A percentile compares a stretch with the other conserved stretches of the same genome.
phyloP scores from a whole-genome alignment of 768 basidiomycete species.

The Phaeotremella skinneri region DNA sequence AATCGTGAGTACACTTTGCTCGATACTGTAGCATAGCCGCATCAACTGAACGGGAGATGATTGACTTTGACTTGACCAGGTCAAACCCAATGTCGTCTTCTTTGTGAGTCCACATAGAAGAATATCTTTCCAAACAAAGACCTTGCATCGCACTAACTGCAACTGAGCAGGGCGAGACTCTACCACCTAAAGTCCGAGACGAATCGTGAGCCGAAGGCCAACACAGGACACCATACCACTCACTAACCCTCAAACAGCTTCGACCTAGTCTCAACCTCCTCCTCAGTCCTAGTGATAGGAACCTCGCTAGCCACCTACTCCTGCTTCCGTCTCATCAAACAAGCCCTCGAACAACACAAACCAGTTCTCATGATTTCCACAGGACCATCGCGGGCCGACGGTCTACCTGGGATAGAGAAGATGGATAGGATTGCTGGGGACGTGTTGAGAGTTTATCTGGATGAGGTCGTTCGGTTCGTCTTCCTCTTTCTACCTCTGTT shows the following conservation, averaged over 20 bases:
- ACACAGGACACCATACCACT: background rate
- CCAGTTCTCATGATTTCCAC: constrained; percentile 78
- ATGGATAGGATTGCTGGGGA: constrained; percentile 71
- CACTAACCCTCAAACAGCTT: constrained; percentile 6
- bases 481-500: background rate
- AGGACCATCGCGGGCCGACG: constrained; percentile 84
- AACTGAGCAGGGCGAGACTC: constrained; percentile 67
- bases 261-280: constrained; percentile 48
- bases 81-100: constrained; percentile 79
- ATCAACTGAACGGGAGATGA: background rate
- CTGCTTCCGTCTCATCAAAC: constrained; percentile 79
- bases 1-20: constrained; percentile 56
- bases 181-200: constrained; percentile 63
- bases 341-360: constrained; percentile 70
- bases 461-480: constrained; percentile 42
- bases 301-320: constrained; percentile 92
- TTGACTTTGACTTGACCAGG: constrained; percentile 51
- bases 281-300: constrained; percentile 75
- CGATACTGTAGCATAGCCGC: constrained; percentile 2
- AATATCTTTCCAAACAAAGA: background rate
- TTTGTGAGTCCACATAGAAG: constrained; percentile 54
- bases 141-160: constrained; percentile 5
- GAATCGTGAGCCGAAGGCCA: constrained; percentile 61
- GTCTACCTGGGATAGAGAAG: constrained; percentile 63
- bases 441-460: constrained; percentile 65